These are phyloP conservation scores for Cubamyces lactineus DNA, from an alignment of 768 basidiomycete genomes.

Conservation along the genomic window DNA sequence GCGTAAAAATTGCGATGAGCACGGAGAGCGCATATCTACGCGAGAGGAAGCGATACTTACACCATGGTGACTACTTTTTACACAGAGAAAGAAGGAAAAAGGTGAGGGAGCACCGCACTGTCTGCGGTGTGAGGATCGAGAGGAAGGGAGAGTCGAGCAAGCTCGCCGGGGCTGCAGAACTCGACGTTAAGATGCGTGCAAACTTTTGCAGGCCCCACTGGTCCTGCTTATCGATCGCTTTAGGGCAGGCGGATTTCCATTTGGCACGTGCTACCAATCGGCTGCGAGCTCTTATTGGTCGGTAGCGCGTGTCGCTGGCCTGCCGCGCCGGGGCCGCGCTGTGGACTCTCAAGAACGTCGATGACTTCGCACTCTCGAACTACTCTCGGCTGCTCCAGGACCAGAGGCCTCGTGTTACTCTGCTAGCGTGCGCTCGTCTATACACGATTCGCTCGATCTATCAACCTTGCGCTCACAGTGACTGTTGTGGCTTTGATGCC, in stretches of 20 bases:
- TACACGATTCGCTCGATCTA: no score
- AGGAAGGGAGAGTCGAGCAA: constrained; percentile 29
- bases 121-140: constrained; percentile 20
- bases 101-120: constrained; percentile 13
- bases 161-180: constrained; percentile 37
- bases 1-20: constrained; percentile 35
- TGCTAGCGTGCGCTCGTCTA: no score
- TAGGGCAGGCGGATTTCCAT: constrained; percentile 43
- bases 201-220: constrained; percentile 29
- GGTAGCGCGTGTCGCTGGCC: not conserved
- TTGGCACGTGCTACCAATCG: constrained; percentile 15
- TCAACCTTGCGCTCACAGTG: no score
- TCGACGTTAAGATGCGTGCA: constrained; percentile 27
- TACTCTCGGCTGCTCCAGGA: constrained; percentile 9
- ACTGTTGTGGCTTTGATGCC: no score
- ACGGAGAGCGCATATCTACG: constrained; percentile 5
- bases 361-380: not conserved
- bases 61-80: constrained; percentile 74
- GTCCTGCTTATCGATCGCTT: constrained; percentile 49
- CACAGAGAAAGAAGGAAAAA: constrained; percentile 32
- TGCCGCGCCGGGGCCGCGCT: not conserved
- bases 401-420: not conserved
- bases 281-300: not conserved
- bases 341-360: no score
- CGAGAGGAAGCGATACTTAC: constrained; percentile 51